Percentiles rank a stretch among this genome's conserved stretches.
Conservation (phyloP, 768 basidiomycete genomes). For the Tulasnella sp. region DNA sequence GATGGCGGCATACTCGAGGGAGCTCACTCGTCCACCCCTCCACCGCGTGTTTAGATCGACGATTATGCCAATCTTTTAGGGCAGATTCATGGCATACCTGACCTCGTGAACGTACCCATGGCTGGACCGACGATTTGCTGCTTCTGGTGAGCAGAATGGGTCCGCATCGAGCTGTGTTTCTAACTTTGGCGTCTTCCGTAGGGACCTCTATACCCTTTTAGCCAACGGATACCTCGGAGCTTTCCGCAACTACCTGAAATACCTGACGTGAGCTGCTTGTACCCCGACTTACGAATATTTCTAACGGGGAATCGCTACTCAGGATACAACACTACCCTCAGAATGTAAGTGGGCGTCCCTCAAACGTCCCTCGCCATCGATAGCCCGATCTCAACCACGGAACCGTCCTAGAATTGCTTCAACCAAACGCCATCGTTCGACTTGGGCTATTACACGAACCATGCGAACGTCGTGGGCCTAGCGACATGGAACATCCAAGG, state of each 20-base stretch:
- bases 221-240: constrained; percentile 4
- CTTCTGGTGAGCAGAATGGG: neutral
- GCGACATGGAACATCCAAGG: neutral
- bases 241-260: constrained; percentile 1
- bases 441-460: constrained; percentile 8
- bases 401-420: constrained; percentile 5
- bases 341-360: neutral
- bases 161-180: neutral
- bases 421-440: neutral
- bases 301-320: neutral
- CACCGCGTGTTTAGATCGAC: neutral
- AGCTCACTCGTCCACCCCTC: no score
- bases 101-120: constrained; percentile 3
- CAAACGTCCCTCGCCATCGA: neutral
- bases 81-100: constrained; percentile 7
- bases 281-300: neutral
- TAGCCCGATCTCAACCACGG: neutral
- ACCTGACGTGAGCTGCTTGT: constrained; percentile 6
- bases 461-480: constrained; percentile 10
- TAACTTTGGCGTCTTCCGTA: neutral
- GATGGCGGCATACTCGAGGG: no score
- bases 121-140: constrained; percentile 6
- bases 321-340: constrained; percentile 17
- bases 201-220: constrained; percentile 9
- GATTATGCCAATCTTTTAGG: constrained; percentile 10